Conservation (phyloP, 257 asterid genomes). For the Oldenlandia corymbosa region DNA sequence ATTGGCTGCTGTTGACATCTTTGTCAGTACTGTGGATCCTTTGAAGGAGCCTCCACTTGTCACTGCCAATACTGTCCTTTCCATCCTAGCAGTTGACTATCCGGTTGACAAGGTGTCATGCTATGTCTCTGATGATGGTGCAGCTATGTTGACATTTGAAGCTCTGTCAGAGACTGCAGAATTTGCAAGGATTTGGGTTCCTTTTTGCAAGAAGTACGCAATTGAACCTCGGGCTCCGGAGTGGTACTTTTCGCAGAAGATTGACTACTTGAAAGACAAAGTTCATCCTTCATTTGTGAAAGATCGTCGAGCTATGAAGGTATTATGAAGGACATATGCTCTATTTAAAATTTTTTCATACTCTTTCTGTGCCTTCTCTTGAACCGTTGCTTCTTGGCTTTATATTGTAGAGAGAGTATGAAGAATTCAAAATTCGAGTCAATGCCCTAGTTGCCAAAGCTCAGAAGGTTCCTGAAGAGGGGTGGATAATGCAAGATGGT, state of each 20-base stretch:
- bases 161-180: constrained; percentile 90
- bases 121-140: constrained; percentile 95
- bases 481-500: constrained; percentile 99
- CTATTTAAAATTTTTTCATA: background rate
- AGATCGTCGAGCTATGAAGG: constrained; percentile 99
- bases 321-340: constrained; percentile 19
- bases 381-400: constrained; percentile 19
- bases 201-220: constrained; percentile 74
- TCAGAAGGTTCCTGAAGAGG: constrained; percentile 89
- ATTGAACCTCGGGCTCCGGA: constrained; percentile 99
- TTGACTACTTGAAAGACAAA: constrained; percentile 85
- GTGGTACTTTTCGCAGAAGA: constrained; percentile 86
- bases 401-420: constrained; percentile 77
- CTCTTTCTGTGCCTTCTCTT: constrained; percentile 21
- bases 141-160: constrained; percentile 92
- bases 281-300: constrained; percentile 90
- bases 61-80: constrained; percentile 89
- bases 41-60: constrained; percentile 96
- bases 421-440: constrained; percentile 83
- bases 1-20: constrained; percentile 97
- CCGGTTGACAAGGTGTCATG: constrained; percentile 98
- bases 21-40: constrained; percentile 99
- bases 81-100: constrained; percentile 92
- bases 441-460: constrained; percentile 88
- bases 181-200: constrained; percentile 95